Evolutionary conservation across 768 basidiomycete species (phyloP).

Genomic region (Kwoniella shandongensis): DNA sequence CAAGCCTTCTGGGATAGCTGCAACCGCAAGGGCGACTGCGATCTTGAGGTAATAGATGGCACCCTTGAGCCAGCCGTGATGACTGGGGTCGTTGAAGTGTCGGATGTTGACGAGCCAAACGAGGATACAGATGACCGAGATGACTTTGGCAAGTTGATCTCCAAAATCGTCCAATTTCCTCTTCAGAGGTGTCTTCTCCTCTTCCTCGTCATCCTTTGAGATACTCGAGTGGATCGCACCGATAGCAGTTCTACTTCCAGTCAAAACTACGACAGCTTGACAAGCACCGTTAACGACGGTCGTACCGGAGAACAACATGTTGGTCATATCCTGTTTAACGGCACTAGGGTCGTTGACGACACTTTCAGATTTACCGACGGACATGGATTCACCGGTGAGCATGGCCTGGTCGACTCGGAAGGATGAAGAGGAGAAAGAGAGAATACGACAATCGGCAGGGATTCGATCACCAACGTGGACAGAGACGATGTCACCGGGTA

Average conservation of each 20-base stretch:
- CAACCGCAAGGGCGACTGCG: constrained; percentile 96
- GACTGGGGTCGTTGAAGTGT: constrained; percentile 93
- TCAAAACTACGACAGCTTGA: constrained; percentile 80
- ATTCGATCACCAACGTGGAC: constrained; percentile 93
- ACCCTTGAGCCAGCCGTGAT: constrained; percentile 85
- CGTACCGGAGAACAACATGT: constrained; percentile 94
- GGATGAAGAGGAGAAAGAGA: constrained; percentile 86
- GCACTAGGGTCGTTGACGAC: constrained; percentile 71
- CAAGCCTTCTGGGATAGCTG: constrained; percentile 97
- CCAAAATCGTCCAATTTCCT: constrained; percentile 98
- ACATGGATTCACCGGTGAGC: constrained; percentile 88
- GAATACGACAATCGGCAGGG: constrained; percentile 87
- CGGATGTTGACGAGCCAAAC: constrained; percentile 97
- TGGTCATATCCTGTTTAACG: constrained; percentile 97
- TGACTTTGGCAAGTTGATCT: constrained; percentile 95
- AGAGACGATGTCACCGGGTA: constrained; percentile 89
- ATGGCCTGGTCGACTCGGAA: constrained; percentile 96
- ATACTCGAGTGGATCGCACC: constrained; percentile 98
- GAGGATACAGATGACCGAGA: constrained; percentile 91
- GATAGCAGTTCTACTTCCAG: constrained; percentile 83
- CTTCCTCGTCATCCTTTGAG: constrained; percentile 71
- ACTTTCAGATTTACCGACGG: constrained; percentile 76
- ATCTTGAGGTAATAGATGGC: constrained; percentile 99
- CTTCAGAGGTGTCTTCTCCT: constrained; percentile 94
- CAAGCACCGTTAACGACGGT: constrained; percentile 93